These are phyloP conservation scores for Lagenidium giganteum DNA, from an alignment of 352 stramenopile genomes.

Conservation along the genomic window DNA sequence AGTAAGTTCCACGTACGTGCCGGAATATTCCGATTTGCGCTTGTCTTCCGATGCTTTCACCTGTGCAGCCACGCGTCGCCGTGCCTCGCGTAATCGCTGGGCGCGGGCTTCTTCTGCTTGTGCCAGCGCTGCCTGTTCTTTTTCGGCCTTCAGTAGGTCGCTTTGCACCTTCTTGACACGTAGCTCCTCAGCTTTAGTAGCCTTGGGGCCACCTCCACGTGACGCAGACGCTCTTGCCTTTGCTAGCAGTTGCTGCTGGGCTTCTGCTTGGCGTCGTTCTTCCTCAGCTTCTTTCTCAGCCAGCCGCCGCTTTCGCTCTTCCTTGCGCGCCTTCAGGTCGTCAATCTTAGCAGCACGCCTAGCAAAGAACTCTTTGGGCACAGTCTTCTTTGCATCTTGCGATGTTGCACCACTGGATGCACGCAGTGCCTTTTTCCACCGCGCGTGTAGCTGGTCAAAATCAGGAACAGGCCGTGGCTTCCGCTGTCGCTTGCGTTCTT, in stretches of 20 bases:
- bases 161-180: conserved; percentile 43
- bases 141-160: conserved; percentile 26
- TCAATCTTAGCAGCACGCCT: conserved; percentile 32
- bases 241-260: conserved; percentile 33
- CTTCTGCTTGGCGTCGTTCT: conserved; percentile 15
- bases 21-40: conserved; percentile 41
- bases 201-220: conserved; percentile 4
- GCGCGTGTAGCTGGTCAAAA: conserved; percentile 49
- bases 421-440: conserved; percentile 45
- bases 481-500: conserved; percentile 16
- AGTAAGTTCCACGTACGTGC: conserved; percentile 37
- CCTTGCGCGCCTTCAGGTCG: conserved; percentile 38
- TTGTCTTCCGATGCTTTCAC: conserved; percentile 45
- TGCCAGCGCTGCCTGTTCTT: conserved; percentile 24
- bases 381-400: conserved; percentile 26
- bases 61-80: conserved; percentile 44
- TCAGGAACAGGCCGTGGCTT: conserved; percentile 54
- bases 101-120: conserved; percentile 22
- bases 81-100: conserved; percentile 35
- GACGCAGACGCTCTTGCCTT: conserved; percentile 11
- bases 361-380: conserved; percentile 41
- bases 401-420: too few species aligned
- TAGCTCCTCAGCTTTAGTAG: conserved; percentile 53
- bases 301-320: conserved; percentile 33
- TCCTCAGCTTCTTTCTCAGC: conserved; percentile 31